Evolutionary conservation across 1,284 basidiomycete species (phyloP), one percentile per base, ranked within the genome.

Genomic region (Rugosomyces carneus): DNA sequence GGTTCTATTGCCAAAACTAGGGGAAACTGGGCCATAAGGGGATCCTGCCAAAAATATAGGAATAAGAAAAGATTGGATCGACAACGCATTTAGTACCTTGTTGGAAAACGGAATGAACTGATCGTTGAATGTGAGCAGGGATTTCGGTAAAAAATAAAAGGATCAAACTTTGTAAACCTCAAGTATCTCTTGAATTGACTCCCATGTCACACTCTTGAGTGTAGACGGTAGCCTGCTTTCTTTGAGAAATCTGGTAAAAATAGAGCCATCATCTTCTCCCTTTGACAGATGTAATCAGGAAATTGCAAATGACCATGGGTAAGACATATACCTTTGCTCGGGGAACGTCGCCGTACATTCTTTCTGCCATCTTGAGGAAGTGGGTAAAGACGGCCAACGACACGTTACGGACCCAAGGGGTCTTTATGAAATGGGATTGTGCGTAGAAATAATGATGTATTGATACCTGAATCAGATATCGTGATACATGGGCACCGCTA

Each of bases 91-190:
- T 40, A 49, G 35, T 48, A 84, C 83, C 72, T 78, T 83, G 58
- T 72, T 71, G 47, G 73, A 79, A 60, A 88, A 87, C 13, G 85
- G 84, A 48, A 86, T 84, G 58, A 88, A 88, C 81, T 86, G 53
- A n/a, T n/a, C n/a, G n/a, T n/a, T n/a, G 42, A 52, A 51, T 36
- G 53, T 44, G 42, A 31, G 11, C 3, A 5, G 20, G 34, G 24
- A 37, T 21, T 42, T 23, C 5, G 40, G 29, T 40, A 15, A 15
- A 45, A 48, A 41, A 44, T 32, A 16, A 26, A 37, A 42, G 34
- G 35, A 32, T 61, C 75, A 51, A 53, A 82, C 83, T 64, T 81
- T 77, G 57, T 81, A 86, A 56, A 74, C 81, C 60, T 81, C 76
- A 49, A 88, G 66, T 40, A 86, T 75, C 32, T 78, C 80, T 50